A percentile compares a stretch with the other conserved stretches of the same genome.
phyloP scores from a whole-genome alignment of 371 early-diverging fungal genomes.

The Mortierella sp. region DNA sequence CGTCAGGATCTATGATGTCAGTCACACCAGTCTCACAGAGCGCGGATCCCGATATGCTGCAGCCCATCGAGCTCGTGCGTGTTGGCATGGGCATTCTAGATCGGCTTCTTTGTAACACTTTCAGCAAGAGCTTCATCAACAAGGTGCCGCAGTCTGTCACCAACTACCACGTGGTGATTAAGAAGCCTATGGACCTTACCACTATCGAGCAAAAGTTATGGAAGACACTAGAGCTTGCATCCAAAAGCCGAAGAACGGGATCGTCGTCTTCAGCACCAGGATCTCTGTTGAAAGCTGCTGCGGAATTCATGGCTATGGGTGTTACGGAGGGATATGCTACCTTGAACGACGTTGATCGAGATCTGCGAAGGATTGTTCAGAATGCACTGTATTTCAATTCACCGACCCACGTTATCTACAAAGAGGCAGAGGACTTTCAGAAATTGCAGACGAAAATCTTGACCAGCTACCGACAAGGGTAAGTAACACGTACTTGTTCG shows the following conservation, averaged over 20 bases:
- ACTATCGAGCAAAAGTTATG: slow-evolving; percentile 73
- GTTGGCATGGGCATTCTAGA: slow-evolving; percentile 36
- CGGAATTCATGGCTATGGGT: slow-evolving; percentile 8
- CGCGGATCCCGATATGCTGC: slow-evolving; percentile 4
- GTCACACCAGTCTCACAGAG: not conserved
- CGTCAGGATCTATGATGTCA: not conserved
- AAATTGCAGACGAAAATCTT: slow-evolving; percentile 14
- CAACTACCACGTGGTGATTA: slow-evolving; percentile 68
- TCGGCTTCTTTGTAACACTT: slow-evolving; percentile 26
- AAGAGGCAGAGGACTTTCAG: slow-evolving; percentile 48
- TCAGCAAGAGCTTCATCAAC: slow-evolving; percentile 47
- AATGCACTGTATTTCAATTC: slow-evolving; percentile 58
- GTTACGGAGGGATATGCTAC: slow-evolving; percentile 56
- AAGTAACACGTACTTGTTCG: not conserved
- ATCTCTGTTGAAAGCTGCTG: not conserved
- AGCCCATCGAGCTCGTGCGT: slow-evolving; percentile 38
- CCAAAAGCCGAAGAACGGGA: slow-evolving; percentile 1
- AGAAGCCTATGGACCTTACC: slow-evolving; percentile 80
- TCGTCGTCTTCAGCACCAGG: not conserved
- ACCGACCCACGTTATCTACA: slow-evolving; percentile 47
- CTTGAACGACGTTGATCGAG: slow-evolving; percentile 64
- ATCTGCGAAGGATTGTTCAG: slow-evolving; percentile 67
- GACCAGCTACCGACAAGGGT: slow-evolving; percentile 38
- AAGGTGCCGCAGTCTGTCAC: slow-evolving; percentile 35
- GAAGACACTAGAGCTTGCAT: slow-evolving; percentile 24